A percentile compares a stretch with the other conserved stretches of the same genome.
phyloP scores from a whole-genome alignment of 2,329 filamentous ascomycete species.

The Fusarium liriodendri region DNA sequence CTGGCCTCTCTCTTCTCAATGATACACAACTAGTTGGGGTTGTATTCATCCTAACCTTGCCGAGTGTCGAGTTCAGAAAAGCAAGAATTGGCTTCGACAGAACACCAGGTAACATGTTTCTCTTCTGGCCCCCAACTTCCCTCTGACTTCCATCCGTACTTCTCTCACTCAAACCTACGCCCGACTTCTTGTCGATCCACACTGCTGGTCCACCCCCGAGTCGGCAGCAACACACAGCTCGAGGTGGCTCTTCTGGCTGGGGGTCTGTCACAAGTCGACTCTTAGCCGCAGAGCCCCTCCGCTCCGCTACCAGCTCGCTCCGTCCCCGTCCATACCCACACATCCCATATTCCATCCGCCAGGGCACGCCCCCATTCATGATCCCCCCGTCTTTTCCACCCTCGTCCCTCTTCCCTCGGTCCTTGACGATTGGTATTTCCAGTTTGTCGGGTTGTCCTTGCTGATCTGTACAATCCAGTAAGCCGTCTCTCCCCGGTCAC shows the following conservation, averaged over 20 bases:
- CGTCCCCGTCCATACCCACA: conserved; percentile 20
- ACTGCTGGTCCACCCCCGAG: conserved; percentile 36
- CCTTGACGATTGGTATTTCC: conserved; percentile 5
- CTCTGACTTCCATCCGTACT: conserved; percentile 1
- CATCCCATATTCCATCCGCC: conserved; percentile 26
- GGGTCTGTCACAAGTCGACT: conserved; percentile 35
- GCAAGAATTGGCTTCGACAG: background rate
- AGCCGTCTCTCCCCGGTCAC: background rate
- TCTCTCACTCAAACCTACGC: conserved; percentile 16
- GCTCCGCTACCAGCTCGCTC: conserved; percentile 13
- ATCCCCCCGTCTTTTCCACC: conserved; percentile 16
- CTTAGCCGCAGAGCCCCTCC: conserved; percentile 40
- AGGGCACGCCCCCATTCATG: conserved; percentile 28
- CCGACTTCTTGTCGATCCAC: conserved; percentile 31
- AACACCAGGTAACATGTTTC: background rate
- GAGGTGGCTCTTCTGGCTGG: conserved; percentile 10
- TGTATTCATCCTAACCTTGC: background rate
- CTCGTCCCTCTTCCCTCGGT: conserved; percentile 9
- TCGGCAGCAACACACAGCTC: conserved; percentile 18
- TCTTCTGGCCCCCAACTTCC: conserved; percentile 25
- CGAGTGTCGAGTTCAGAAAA: background rate
- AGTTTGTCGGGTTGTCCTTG: background rate
- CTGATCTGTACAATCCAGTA: background rate
- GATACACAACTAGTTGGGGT: background rate
- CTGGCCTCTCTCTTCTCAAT: background rate